Conservation (phyloP, 2,329 filamentous ascomycete genomes). For the Colletotrichum incanum region DNA sequence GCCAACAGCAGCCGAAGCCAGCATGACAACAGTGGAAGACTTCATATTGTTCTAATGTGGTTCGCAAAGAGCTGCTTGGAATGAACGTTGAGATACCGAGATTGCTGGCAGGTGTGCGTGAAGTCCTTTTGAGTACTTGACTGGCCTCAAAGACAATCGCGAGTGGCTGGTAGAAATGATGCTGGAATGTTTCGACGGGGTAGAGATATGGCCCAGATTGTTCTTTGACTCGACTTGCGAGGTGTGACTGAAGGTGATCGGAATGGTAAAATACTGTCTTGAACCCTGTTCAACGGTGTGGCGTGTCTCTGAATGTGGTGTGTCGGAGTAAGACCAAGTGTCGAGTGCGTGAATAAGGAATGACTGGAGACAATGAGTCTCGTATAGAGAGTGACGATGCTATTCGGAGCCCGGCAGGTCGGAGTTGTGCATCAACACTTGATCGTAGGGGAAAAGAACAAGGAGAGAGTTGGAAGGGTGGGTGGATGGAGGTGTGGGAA, state of each 20-base stretch:
- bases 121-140: conserved; percentile 30
- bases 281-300: conserved; percentile 39
- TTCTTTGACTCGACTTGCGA: conserved; percentile 38
- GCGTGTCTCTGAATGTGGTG: conserved; percentile 26
- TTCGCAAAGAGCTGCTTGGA: conserved; percentile 25
- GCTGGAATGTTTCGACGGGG: conserved; percentile 25
- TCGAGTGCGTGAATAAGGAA: conserved; percentile 37
- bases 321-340: conserved; percentile 12
- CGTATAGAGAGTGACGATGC: conserved; percentile 36
- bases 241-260: conserved; percentile 21
- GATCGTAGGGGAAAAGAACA: conserved; percentile 8
- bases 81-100: conserved; percentile 11
- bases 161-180: conserved; percentile 14
- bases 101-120: conserved; percentile 26
- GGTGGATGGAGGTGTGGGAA: conserved; percentile 18
- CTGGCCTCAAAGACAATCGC: conserved; percentile 24
- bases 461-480: neutral
- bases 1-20: conserved; percentile 50
- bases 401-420: conserved; percentile 32
- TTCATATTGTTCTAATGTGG: conserved; percentile 50
- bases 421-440: conserved; percentile 29
- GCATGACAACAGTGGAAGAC: conserved; percentile 47
- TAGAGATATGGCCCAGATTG: conserved; percentile 22
- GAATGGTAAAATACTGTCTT: conserved; percentile 22
- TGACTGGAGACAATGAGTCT: conserved; percentile 31